Evolutionary conservation across 768 basidiomycete genomes (phyloP).

Genomic region (Leccinum uliginosum): DNA sequence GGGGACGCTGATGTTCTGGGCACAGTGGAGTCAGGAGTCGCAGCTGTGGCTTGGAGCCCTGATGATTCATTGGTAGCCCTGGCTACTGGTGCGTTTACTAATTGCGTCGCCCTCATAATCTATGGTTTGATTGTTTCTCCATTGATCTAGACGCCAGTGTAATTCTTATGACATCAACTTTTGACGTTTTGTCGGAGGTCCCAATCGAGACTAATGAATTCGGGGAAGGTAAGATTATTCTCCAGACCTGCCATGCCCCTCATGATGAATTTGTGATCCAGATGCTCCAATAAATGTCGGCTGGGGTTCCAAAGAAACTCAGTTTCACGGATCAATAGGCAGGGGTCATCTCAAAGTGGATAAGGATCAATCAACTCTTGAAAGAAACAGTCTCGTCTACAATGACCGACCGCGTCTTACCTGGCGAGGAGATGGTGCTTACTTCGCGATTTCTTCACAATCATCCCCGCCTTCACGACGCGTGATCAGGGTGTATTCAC

Average conservation of each 20-base stretch:
- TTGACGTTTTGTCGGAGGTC: slow-evolving; percentile 83
- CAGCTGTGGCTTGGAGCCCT: slow-evolving; percentile 84
- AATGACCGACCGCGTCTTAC: slow-evolving; percentile 68
- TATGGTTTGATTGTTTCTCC: background rate
- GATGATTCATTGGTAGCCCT: slow-evolving; percentile 86
- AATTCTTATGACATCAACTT: slow-evolving; percentile 82
- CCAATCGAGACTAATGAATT: slow-evolving; percentile 71
- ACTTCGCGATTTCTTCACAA: slow-evolving; percentile 79
- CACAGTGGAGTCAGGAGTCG: slow-evolving; percentile 78
- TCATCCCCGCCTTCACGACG: slow-evolving; percentile 36
- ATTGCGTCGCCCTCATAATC: background rate
- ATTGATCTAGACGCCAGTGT: slow-evolving; percentile 66
- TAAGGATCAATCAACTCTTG: slow-evolving; percentile 33
- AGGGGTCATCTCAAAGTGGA: slow-evolving; percentile 63
- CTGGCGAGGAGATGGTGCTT: slow-evolving; percentile 92
- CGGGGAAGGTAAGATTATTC: slow-evolving; percentile 64
- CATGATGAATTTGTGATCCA: slow-evolving; percentile 28
- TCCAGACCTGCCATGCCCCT: background rate
- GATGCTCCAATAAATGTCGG: slow-evolving; percentile 93
- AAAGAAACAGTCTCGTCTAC: slow-evolving; percentile 65
- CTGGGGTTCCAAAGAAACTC: slow-evolving; percentile 96
- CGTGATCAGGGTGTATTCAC: slow-evolving; percentile 29
- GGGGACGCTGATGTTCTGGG: slow-evolving; percentile 69
- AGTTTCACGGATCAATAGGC: slow-evolving; percentile 94
- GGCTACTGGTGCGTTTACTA: slow-evolving; percentile 57